Evolutionary conservation across 192 early-diverging fungal genomes (phyloP), one percentile per base, ranked within the genome.

Genomic region (Backusella psychrophila): DNA sequence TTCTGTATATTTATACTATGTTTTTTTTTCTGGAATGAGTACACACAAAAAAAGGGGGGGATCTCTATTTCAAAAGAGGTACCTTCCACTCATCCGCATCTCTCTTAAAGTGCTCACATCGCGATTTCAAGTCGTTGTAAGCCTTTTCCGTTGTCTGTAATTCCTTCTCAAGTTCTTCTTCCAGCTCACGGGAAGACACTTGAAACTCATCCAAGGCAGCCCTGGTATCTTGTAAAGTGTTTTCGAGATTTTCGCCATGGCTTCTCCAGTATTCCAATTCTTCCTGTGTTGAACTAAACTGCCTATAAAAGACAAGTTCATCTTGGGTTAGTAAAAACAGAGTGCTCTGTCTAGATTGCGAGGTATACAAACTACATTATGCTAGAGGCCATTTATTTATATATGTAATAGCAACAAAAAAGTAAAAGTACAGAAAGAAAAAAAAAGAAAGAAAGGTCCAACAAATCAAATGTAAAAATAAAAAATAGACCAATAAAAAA

Each of bases 101-200:
- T 44, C 42, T 44, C 14, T 17, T 44, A 44, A 44, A 44, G 53
- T 82, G 75, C 77, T 93, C 91, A 80, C 91, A 90, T 42, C 87
- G 87, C 67, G 84, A 72, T 70, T 88, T 88, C 21, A 94, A 77
- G 33, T 94, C 92, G 35, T 82, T 82, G 67, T 87, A 89, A 14
- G 81, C 82, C 31, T 89, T 87, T 78, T 94, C 93, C 8, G 92
- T 85, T 33, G 88, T 89, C 31, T 88, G 87, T 7, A 93, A 85
- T 68, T 94, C 93, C 71, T 88, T 86, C 72, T 93, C 91, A 5
- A 94, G 81, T 70, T 93, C 93, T 49, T 88, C 85, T 78, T 93
- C 92, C 5, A 93, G 76, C 75, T 93, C 93, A 21, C 86, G 81
- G 12, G 92, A 93, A 41, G 91, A 88, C 8, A 76, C 75, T 80